Evolutionary conservation across 257 asterid genomes (phyloP), one percentile per base, ranked within the genome.

Genomic region (Oldenlandia corymbosa): DNA sequence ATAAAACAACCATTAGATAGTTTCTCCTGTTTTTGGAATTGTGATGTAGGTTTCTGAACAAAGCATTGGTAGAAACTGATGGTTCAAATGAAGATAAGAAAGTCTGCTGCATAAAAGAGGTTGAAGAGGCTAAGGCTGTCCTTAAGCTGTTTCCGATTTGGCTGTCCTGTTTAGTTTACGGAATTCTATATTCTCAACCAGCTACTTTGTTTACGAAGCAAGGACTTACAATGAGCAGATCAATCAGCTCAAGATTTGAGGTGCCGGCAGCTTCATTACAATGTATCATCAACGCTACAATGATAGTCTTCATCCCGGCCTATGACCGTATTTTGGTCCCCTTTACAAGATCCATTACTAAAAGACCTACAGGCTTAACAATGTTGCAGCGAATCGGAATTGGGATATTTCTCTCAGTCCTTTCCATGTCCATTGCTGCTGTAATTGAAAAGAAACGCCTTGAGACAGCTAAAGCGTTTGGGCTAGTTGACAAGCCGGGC

Each of bases 1-100:
- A 26, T 0, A 13, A 45, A 21, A 24, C 9, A 10, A 5, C 11
- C 32, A 16, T 54, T 41, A 27, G 14, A 5, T 27, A 30, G 18
- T 8, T 16, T 28, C 34, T 14, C 4, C 7, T 54, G 12, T n/a
- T 52, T 6, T 41, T 42, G 20, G 8, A 13, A 48, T 27, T 26
- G 27, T 50, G 18, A 52, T 65, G 78, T 2, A 39, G 85, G 83
- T 78, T 74, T 65, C 81, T 80, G 49, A 70, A 77, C 74, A 75
- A 79, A 71, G 80, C 84, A 4, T 69, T 82, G 73, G 67, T 80
- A 32, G 62, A 68, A 10, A 67, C 66, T 24, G 60, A 50, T 46
- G 73, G 62, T 54, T 61, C 54, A 10, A 66, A 67, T 49, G 65
- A 45, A 58, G 68, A 54, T 16, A 26, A 36, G 12, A 31, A 27